These are phyloP conservation scores for Oryza rufipogon DNA, from an alignment of 176 grass and related monocot species.

Conservation along the genomic window DNA sequence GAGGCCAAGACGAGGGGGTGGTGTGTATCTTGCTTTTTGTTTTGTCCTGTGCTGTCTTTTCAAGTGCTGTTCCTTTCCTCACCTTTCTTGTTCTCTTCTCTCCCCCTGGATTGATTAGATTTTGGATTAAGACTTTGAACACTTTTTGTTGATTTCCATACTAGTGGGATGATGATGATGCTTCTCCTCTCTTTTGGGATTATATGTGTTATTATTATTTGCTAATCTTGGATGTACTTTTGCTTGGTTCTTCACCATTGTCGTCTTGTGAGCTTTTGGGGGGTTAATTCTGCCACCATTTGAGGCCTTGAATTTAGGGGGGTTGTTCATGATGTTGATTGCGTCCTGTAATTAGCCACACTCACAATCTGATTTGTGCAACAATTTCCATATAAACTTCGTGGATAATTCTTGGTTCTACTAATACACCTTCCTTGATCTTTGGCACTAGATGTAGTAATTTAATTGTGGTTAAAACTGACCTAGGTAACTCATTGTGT, in stretches of 20 bases:
- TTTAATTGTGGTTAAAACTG: background rate
- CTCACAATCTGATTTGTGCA: conserved; percentile 29
- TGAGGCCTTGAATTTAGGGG: background rate
- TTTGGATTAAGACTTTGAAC: conserved; percentile 18
- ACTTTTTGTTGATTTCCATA: background rate
- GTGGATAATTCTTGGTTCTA: background rate
- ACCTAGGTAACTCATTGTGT: background rate
- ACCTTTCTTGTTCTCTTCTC: background rate
- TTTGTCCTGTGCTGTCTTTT: conserved; percentile 67
- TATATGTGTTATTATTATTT: background rate
- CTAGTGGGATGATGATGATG: background rate
- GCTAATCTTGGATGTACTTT: conserved; percentile 41
- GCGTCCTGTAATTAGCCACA: conserved; percentile 5
- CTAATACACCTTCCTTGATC: background rate
- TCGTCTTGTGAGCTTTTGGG: conserved; percentile 39
- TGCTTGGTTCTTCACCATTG: conserved; percentile 31
- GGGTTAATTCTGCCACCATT: background rate
- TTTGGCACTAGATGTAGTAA: background rate
- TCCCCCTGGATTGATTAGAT: conserved; percentile 14
- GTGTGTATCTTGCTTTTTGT: conserved; percentile 47
- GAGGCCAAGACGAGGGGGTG: conserved; percentile 16
- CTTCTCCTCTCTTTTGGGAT: background rate
- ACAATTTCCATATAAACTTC: background rate
- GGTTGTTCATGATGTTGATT: background rate
- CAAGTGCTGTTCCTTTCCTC: background rate